A percentile compares a stretch with the other conserved stretches of the same genome.
These are phyloP conservation scores for Oidiodendron maius DNA, from an alignment of 495 filamentous ascomycete genomes.

Conservation along the genomic window DNA sequence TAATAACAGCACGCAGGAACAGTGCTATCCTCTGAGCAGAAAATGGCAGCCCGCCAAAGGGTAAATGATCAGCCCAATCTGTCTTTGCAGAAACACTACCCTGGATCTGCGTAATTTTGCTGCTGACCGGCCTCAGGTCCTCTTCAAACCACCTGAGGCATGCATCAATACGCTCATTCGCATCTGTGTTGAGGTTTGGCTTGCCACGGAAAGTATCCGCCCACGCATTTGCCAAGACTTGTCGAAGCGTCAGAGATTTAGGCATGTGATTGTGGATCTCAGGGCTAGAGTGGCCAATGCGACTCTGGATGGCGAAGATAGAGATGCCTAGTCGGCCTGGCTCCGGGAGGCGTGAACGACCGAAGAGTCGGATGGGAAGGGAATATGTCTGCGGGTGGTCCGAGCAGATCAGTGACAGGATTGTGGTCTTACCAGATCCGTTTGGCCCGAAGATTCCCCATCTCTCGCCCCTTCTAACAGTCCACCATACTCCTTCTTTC, in stretches of 20 bases:
- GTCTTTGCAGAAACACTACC: conserved; percentile 21
- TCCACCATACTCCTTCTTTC: conserved; percentile 70
- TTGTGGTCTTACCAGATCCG: conserved; percentile 85
- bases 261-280: conserved; percentile 95
- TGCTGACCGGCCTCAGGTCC: conserved; percentile 56
- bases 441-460: conserved; percentile 94
- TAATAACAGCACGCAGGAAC: conserved; percentile 78
- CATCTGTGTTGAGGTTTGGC: conserved; percentile 52
- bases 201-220: conserved; percentile 75
- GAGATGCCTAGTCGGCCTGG: conserved; percentile 69
- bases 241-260: conserved; percentile 64
- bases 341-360: conserved; percentile 70
- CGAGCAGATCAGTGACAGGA: conserved; percentile 86
- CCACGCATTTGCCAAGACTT: conserved; percentile 77
- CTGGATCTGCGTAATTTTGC: neutral
- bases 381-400: conserved; percentile 95
- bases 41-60: conserved; percentile 70
- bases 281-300: conserved; percentile 87
- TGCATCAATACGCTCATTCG: conserved; percentile 52
- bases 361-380: conserved; percentile 78
- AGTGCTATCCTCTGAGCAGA: conserved; percentile 77
- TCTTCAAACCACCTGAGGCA: conserved; percentile 66
- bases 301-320: conserved; percentile 84
- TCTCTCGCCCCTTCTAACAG: conserved; percentile 70
- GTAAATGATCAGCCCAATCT: conserved; percentile 61